These are phyloP conservation scores for Capsicum baccatum DNA, from an alignment of 257 asterid species.

Conservation along the genomic window DNA sequence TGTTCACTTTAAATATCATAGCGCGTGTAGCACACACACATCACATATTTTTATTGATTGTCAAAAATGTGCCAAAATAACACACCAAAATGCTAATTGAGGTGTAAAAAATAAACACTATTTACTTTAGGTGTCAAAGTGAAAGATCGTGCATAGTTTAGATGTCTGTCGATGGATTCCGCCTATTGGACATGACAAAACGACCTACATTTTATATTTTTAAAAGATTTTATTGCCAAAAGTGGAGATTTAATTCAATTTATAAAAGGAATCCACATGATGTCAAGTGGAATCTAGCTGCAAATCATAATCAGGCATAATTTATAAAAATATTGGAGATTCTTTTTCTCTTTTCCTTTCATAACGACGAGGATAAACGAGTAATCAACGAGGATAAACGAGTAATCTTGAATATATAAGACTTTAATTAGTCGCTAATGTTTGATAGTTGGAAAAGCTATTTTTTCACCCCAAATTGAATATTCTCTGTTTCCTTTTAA, in stretches of 20 bases:
- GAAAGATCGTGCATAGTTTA: no score
- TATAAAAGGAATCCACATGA: conserved; percentile 2
- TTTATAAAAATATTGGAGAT: no score
- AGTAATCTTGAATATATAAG: neutral
- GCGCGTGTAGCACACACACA: no score
- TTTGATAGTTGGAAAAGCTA: conserved; percentile 2
- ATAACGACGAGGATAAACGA: neutral
- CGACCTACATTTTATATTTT: neutral
- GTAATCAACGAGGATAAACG: neutral
- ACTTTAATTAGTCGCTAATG: neutral
- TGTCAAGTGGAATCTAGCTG: conserved; percentile 1
- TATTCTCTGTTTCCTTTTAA: neutral
- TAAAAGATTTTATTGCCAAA: neutral
- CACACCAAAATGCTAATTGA: no score
- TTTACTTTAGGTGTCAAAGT: no score
- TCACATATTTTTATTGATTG: no score
- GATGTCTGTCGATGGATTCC: no score
- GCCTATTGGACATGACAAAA: neutral
- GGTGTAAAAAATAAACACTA: no score
- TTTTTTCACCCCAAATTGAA: conserved; percentile 10
- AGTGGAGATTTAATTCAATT: neutral
- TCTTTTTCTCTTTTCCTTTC: neutral
- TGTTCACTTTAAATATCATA: no score
- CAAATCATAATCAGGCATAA: neutral
- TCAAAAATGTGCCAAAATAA: no score